Evolutionary conservation across 257 asterid genomes (phyloP).

Genomic region (Solanum peruvianum): DNA sequence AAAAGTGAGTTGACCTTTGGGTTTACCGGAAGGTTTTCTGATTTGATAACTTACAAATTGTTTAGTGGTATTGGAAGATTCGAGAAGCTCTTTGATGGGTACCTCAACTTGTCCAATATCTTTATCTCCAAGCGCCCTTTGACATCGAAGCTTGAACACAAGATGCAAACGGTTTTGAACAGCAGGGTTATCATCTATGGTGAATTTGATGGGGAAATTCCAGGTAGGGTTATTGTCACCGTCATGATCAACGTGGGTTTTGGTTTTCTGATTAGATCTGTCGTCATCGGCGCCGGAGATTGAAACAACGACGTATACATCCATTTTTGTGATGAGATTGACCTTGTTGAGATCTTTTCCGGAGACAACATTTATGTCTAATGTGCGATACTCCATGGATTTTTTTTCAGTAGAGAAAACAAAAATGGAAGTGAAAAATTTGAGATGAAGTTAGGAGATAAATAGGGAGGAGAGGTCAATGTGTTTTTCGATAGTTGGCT

Average conservation of each 20-base stretch:
- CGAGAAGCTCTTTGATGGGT: slow-evolving; percentile 52
- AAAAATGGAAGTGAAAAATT: no score
- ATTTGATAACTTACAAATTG: slow-evolving; percentile 65
- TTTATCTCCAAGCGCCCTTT: slow-evolving; percentile 49
- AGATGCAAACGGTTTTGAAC: slow-evolving; percentile 47
- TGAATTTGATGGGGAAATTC: slow-evolving; percentile 55
- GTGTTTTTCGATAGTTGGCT: neutral
- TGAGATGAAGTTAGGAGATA: neutral
- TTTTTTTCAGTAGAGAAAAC: neutral
- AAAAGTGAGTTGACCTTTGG: slow-evolving; percentile 61
- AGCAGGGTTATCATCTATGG: slow-evolving; percentile 45
- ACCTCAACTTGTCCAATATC: slow-evolving; percentile 60
- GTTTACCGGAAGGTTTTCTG: slow-evolving; percentile 59
- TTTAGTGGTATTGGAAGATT: slow-evolving; percentile 15
- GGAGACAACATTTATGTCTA: slow-evolving; percentile 41
- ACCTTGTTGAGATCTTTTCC: slow-evolving; percentile 54
- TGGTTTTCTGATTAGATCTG: slow-evolving; percentile 24
- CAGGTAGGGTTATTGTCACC: slow-evolving; percentile 55
- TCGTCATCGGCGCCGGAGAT: slow-evolving; percentile 40
- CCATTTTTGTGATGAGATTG: slow-evolving; percentile 48
- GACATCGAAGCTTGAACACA: slow-evolving; percentile 38
- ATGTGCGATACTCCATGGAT: slow-evolving; percentile 35
- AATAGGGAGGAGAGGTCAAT: neutral
- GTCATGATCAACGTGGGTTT: slow-evolving; percentile 35
- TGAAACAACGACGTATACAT: slow-evolving; percentile 45